A percentile compares a stretch with the other conserved stretches of the same genome.
Conservation (phyloP, 2,329 filamentous ascomycete species). For the Alternaria sp. region DNA sequence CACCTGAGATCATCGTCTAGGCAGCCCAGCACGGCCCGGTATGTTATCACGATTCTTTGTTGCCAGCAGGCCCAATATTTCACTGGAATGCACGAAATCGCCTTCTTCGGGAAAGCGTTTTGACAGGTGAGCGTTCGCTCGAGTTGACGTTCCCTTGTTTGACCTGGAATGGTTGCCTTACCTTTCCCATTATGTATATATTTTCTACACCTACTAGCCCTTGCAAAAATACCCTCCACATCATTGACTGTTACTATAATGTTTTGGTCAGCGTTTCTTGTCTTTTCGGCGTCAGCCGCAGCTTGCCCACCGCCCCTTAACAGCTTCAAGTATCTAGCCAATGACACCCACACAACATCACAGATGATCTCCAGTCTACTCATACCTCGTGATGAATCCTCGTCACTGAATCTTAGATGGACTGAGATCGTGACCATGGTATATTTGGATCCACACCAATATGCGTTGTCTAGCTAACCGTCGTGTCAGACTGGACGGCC, state of each 20-base stretch:
- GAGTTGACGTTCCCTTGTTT: background rate
- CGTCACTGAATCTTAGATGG: background rate
- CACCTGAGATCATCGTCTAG: background rate
- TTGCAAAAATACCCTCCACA: background rate
- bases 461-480: background rate
- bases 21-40: background rate
- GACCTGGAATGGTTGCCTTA: background rate
- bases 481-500: background rate
- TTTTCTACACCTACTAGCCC: background rate
- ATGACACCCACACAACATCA: background rate
- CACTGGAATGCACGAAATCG: background rate
- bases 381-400: background rate
- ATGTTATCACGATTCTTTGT: background rate
- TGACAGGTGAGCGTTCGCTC: background rate
- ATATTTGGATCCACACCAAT: background rate
- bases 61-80: background rate
- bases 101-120: background rate
- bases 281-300: background rate
- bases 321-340: conserved; percentile 3
- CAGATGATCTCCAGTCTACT: background rate
- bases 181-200: background rate
- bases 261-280: background rate
- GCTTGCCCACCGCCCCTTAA: conserved; percentile 2
- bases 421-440: conserved; percentile 6
- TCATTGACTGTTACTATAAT: background rate